phyloP scores from a whole-genome alignment of 768 basidiomycete genomes.

The Tricholoma hemisulphureum region DNA sequence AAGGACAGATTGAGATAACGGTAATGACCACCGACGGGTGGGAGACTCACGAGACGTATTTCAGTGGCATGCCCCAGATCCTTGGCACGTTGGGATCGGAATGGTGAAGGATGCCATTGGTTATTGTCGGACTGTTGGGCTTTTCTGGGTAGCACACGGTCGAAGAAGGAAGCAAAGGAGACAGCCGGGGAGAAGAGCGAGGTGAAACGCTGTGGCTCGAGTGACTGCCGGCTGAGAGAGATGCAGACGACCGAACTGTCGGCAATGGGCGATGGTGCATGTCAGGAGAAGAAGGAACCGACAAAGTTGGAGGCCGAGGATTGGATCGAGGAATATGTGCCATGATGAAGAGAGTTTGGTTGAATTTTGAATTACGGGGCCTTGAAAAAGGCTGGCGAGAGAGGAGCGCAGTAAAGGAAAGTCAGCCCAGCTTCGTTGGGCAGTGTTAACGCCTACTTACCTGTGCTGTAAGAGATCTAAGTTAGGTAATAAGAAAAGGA shows the following conservation, averaged over 20 bases:
- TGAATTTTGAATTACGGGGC: background rate
- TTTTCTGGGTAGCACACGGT: conserved; percentile 43
- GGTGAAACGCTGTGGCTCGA: conserved; percentile 37
- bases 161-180: conserved; percentile 52
- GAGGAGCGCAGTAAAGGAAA: background rate
- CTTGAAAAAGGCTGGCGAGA: background rate
- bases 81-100: conserved; percentile 43
- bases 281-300: conserved; percentile 31
- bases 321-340: conserved; percentile 14
- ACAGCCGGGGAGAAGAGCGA: conserved; percentile 46
- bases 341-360: conserved; percentile 5
- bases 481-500: background rate
- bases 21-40: conserved; percentile 19
- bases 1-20: background rate
- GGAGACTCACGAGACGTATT: conserved; percentile 74
- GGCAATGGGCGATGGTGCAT: conserved; percentile 66
- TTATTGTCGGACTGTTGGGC: conserved; percentile 23
- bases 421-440: background rate
- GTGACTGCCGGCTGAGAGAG: conserved; percentile 32
- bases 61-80: conserved; percentile 69
- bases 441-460: background rate
- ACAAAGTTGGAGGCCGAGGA: conserved; percentile 14
- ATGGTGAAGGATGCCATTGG: conserved; percentile 33
- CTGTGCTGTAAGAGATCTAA: background rate
- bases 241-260: conserved; percentile 53